These are phyloP conservation scores for Wickerhamomyces hampshirensis DNA, from an alignment of 805 yeast genomes.

Conservation along the genomic window DNA sequence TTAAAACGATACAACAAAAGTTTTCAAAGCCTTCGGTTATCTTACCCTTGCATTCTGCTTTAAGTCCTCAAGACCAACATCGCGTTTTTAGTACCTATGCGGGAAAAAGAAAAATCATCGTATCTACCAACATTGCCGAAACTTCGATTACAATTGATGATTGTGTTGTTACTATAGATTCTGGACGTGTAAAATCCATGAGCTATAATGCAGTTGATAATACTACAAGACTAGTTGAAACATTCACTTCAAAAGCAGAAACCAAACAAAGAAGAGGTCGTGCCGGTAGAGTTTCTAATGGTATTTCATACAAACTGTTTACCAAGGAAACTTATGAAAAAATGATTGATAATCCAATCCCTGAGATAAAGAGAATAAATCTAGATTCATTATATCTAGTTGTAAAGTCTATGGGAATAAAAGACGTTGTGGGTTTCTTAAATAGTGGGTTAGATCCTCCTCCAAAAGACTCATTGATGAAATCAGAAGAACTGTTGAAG, in stretches of 20 bases:
- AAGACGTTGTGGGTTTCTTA: slow-evolving; percentile 64
- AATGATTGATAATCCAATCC: slow-evolving; percentile 73
- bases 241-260: slow-evolving; percentile 89
- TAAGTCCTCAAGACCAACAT: slow-evolving; percentile 77
- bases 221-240: slow-evolving; percentile 67
- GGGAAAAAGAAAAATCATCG: slow-evolving; percentile 70
- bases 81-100: slow-evolving; percentile 61
- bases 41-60: slow-evolving; percentile 85
- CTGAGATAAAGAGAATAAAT: slow-evolving; percentile 83
- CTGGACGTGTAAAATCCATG: slow-evolving; percentile 80
- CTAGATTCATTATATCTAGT: slow-evolving; percentile 77
- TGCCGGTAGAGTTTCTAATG: slow-evolving; percentile 91
- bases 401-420: slow-evolving; percentile 86
- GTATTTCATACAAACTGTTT: slow-evolving; percentile 76
- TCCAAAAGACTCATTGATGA: slow-evolving; percentile 30
- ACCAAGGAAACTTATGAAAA: slow-evolving; percentile 54
- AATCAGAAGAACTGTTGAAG: slow-evolving; percentile 42
- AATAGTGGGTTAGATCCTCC: slow-evolving; percentile 83
- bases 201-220: slow-evolving; percentile 64
- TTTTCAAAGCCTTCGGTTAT: slow-evolving; percentile 31
- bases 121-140: slow-evolving; percentile 92
- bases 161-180: slow-evolving; percentile 85
- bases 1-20: slow-evolving; percentile 32
- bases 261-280: slow-evolving; percentile 91
- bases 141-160: slow-evolving; percentile 96